phyloP scores from a whole-genome alignment of 2,329 filamentous ascomycete genomes.

The Aspergillus spinulosporus region DNA sequence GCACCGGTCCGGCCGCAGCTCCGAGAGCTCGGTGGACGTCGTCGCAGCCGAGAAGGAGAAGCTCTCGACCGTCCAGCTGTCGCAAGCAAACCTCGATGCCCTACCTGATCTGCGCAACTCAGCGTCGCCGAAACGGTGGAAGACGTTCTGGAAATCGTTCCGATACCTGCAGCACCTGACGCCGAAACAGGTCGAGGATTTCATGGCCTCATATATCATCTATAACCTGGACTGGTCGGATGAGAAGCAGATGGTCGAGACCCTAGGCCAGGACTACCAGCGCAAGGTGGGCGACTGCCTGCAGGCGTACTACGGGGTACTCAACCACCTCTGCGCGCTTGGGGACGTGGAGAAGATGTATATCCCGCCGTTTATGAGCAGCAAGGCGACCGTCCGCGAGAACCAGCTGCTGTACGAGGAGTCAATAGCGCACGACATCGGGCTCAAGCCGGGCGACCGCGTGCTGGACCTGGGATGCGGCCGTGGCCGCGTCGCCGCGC shows the following conservation, averaged over 20 bases:
- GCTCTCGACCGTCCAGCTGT: constrained; percentile 14
- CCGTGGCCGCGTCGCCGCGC: constrained; percentile 55
- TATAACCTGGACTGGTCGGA: constrained; percentile 59
- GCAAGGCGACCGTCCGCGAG: constrained; percentile 50
- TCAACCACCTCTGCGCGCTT: constrained; percentile 57
- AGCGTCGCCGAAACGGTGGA: constrained; percentile 51
- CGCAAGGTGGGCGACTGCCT: constrained; percentile 54
- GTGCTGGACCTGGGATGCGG: constrained; percentile 57
- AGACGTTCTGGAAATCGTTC: constrained; percentile 54
- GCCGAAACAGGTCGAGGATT: constrained; percentile 55
- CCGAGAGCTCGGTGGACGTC: constrained; percentile 30
- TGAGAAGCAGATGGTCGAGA: constrained; percentile 50
- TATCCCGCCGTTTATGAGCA: constrained; percentile 56
- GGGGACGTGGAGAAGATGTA: constrained; percentile 62
- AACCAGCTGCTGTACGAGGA: constrained; percentile 58
- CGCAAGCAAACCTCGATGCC: constrained; percentile 6
- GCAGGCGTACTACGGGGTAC: constrained; percentile 54
- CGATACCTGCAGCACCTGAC: constrained; percentile 52
- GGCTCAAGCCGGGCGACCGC: constrained; percentile 46
- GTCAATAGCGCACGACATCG: constrained; percentile 51
- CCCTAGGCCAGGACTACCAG: constrained; percentile 53
- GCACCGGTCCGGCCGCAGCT: constrained; percentile 28
- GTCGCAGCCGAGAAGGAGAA: constrained; percentile 28
- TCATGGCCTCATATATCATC: constrained; percentile 59
- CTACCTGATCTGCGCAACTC: constrained; percentile 43